Conservation (phyloP, 1,284 basidiomycete genomes). For the Fomitopsis palustris region DNA sequence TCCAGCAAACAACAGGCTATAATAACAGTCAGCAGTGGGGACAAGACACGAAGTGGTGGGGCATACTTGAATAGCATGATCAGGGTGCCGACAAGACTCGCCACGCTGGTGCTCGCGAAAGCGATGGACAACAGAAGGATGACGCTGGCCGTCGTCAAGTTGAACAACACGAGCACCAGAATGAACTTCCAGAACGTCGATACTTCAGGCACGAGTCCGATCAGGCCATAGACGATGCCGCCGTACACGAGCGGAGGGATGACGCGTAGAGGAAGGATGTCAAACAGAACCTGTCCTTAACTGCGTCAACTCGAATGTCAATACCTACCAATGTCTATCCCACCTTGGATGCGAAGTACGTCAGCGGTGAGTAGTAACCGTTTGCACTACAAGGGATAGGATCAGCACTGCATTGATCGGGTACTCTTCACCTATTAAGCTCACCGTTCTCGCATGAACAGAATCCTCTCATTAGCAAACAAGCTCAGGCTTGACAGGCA, state of each 20-base stretch:
- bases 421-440: background rate
- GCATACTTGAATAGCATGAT: constrained; percentile 97
- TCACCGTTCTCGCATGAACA: constrained; percentile 95
- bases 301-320: background rate
- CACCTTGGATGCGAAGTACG: constrained; percentile 93
- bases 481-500: constrained; percentile 89
- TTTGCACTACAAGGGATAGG: constrained; percentile 56
- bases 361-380: constrained; percentile 94
- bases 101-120: constrained; percentile 82
- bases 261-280: constrained; percentile 90
- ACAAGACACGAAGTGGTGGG: background rate
- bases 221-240: constrained; percentile 90
- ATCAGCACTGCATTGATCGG: constrained; percentile 7
- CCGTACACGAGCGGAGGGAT: constrained; percentile 94
- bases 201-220: constrained; percentile 90
- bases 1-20: constrained; percentile 91
- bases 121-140: constrained; percentile 89
- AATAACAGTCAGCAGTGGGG: background rate
- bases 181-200: constrained; percentile 97
- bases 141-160: constrained; percentile 88
- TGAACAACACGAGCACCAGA: constrained; percentile 92
- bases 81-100: constrained; percentile 89
- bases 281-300: constrained; percentile 74
- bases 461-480: constrained; percentile 90
- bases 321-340: background rate